phyloP scores from a whole-genome alignment of 345 rosid species.

The Salix viminalis region DNA sequence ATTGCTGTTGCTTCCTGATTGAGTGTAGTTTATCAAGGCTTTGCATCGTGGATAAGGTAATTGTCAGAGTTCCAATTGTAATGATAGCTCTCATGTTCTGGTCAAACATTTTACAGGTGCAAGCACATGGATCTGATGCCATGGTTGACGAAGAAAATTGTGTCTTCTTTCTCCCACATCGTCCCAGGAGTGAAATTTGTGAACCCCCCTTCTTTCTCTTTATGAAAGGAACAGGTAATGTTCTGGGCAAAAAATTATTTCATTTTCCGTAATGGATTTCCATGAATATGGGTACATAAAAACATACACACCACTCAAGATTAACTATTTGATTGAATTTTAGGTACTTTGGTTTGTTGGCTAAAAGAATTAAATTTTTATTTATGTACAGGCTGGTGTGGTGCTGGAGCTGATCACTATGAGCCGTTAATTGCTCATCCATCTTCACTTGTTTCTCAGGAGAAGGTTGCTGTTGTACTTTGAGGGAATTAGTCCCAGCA shows the following conservation, averaged over 20 bases:
- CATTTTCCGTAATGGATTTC: not conserved
- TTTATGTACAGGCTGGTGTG: slow-evolving; percentile 74
- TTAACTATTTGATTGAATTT: not conserved
- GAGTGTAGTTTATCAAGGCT: not conserved
- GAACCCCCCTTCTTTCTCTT: slow-evolving; percentile 84
- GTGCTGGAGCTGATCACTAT: slow-evolving; percentile 97
- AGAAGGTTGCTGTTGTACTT: slow-evolving; percentile 83
- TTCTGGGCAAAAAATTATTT: not conserved
- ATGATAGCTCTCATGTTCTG: not conserved
- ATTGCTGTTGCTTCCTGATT: not conserved
- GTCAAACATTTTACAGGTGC: slow-evolving; percentile 51
- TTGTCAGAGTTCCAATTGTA: not conserved
- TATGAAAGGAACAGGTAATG: slow-evolving; percentile 97
- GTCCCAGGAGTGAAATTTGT: slow-evolving; percentile 73
- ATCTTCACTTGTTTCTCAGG: slow-evolving; percentile 61
- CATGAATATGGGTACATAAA: not conserved
- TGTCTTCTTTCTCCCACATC: slow-evolving; percentile 94
- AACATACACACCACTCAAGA: not conserved
- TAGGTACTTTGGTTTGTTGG: not conserved
- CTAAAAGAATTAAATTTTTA: not conserved
- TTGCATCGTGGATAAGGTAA: not conserved
- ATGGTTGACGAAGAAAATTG: slow-evolving; percentile 94
- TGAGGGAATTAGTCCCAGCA: slow-evolving; percentile 33
- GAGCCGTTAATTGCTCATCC: slow-evolving; percentile 84
- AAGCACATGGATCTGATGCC: slow-evolving; percentile 97